These are phyloP conservation scores for Polygonum aviculare DNA, from an alignment of 148 eudicot genomes.

Conservation along the genomic window DNA sequence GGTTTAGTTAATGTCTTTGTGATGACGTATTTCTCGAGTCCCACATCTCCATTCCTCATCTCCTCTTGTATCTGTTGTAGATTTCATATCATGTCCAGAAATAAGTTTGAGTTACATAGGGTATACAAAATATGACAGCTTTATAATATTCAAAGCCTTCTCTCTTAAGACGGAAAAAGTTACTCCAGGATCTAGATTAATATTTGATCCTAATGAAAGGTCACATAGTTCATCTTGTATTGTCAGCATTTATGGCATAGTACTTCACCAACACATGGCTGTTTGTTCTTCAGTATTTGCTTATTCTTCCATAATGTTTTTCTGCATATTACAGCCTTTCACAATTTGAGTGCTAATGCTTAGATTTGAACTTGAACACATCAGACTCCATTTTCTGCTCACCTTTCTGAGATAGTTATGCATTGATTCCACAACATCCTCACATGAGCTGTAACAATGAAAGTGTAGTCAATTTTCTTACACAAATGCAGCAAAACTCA, in stretches of 20 bases:
- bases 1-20: slow-evolving; percentile 81
- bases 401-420: slow-evolving; percentile 82
- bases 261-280: not conserved
- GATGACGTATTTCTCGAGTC: slow-evolving; percentile 82
- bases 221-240: not conserved
- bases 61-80: slow-evolving; percentile 72
- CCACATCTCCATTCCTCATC: slow-evolving; percentile 82
- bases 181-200: not conserved
- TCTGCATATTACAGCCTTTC: not conserved
- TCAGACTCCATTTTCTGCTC: slow-evolving; percentile 9
- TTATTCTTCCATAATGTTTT: not conserved
- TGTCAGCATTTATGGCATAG: not conserved
- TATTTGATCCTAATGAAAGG: not conserved
- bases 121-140: not conserved
- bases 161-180: not conserved
- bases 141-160: not conserved
- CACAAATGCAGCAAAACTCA: not conserved
- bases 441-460: slow-evolving; percentile 67
- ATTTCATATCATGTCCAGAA: not conserved
- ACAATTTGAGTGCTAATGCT: not conserved
- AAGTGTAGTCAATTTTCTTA: not conserved
- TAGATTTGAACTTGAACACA: not conserved
- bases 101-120: not conserved
- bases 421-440: slow-evolving; percentile 93
- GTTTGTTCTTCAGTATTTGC: not conserved